Evolutionary conservation across 2,329 filamentous ascomycete species (phyloP), one percentile per base, ranked within the genome.

Genomic region (Cryphonectria naterciae): DNA sequence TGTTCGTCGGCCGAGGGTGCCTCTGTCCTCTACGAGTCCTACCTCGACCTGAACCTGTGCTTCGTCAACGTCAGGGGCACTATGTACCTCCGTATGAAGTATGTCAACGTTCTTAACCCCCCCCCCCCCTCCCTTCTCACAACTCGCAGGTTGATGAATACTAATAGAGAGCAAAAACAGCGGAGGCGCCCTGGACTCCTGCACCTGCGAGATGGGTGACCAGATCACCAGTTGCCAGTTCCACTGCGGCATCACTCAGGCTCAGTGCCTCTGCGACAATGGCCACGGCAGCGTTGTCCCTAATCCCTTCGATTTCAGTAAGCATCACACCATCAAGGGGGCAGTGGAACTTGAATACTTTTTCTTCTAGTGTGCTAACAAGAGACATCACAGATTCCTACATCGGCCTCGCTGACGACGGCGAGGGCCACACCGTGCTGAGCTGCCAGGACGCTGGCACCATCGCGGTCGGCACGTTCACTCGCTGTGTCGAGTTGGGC

Each of bases 61-160:
- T 69, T 69, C 22, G 22, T 28, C 17, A 66, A 69, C 52, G 22
- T 28, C 10, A 19, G 19, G 46, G 68, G 68, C 19, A n/a, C 28
- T 3, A 5, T 69, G 15, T n/a, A 49, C 5, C 62, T 39, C 28
- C 25, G 25, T 1, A 49, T 66, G 49, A 37, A 46, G 68, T 66
- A 49, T 15, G 49, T 6, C 37, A 19, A n/a, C 17, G 6, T n/a
- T 39, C 22, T 17, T 0, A 25, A 17, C n/a, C 19, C 43, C 28
- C 11, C 32, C 19, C 22, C n/a, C 25, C 3, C 19, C 19, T 5
- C 37, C 37, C 37, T 13, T 10, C 8, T 3, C 37, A 2, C 32
- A 2, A 32, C 32, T 37, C 37, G 37, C 37, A 39, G 37, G 10
- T 13, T 39, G 1, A 39, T 13, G 10, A 17, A 25, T 64, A 28